phyloP scores from a whole-genome alignment of 2,329 filamentous ascomycete species.

The Claviceps spartinae region DNA sequence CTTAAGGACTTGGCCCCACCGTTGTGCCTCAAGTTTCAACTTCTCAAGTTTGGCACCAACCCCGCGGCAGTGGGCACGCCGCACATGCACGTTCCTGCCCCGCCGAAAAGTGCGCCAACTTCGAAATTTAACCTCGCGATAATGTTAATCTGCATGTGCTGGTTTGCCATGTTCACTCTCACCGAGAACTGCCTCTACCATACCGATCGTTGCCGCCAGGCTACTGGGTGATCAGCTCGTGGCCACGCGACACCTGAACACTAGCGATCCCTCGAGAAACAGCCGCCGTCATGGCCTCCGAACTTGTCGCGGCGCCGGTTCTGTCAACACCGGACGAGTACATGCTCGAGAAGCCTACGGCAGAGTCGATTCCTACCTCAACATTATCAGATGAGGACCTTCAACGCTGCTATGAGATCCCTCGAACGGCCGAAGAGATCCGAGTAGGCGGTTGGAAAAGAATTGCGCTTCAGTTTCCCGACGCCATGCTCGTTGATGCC shows the following conservation, averaged over 20 bases:
- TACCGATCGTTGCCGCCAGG: neutral
- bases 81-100: neutral
- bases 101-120: neutral
- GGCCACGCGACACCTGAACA: neutral
- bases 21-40: no score
- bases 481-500: constrained; percentile 80
- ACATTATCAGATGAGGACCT: constrained; percentile 52
- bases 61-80: neutral
- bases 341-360: constrained; percentile 38
- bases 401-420: constrained; percentile 68
- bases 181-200: neutral
- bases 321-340: constrained; percentile 51
- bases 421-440: constrained; percentile 65
- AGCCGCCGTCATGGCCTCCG: constrained; percentile 26
- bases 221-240: neutral
- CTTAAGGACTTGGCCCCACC: neutral
- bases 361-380: constrained; percentile 19
- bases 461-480: constrained; percentile 89
- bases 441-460: constrained; percentile 55
- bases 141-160: no score
- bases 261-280: neutral
- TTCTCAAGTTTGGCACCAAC: neutral
- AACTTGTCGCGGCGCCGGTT: constrained; percentile 40
- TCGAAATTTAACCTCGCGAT: neutral
- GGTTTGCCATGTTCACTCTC: neutral